These are phyloP conservation scores for Mycena leptocephala DNA, from an alignment of 768 basidiomycete species.

Conservation along the genomic window DNA sequence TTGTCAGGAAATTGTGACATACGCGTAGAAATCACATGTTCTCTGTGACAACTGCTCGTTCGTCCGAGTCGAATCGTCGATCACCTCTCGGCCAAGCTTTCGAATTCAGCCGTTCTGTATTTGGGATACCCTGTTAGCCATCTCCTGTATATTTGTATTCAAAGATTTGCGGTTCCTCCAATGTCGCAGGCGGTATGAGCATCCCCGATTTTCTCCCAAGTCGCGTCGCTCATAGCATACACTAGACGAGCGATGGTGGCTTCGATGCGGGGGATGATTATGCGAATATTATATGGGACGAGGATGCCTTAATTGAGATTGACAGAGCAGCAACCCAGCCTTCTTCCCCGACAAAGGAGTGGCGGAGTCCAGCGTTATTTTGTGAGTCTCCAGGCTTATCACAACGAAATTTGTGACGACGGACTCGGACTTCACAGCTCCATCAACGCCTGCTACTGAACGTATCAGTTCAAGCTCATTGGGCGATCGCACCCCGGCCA, in stretches of 20 bases:
- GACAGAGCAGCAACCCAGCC: neutral
- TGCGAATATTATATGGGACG: neutral
- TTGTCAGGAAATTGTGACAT: neutral
- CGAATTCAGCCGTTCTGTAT: neutral
- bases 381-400: slow-evolving; percentile 5
- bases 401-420: neutral
- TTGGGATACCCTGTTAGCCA: neutral
- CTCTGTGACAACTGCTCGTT: neutral
- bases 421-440: neutral
- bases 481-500: neutral
- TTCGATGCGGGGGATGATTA: neutral
- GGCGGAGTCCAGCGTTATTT: slow-evolving; percentile 6
- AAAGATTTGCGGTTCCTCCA: no score
- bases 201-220: neutral
- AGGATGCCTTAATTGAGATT: neutral
- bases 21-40: neutral
- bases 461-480: neutral
- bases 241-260: neutral
- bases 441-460: neutral
- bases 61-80: no score
- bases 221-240: neutral
- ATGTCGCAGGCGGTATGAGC: neutral
- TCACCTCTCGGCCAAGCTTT: no score
- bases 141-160: neutral
- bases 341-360: neutral